These are phyloP conservation scores for Karstenula rhodostoma DNA, from an alignment of 2,329 filamentous ascomycete genomes.

Conservation along the genomic window DNA sequence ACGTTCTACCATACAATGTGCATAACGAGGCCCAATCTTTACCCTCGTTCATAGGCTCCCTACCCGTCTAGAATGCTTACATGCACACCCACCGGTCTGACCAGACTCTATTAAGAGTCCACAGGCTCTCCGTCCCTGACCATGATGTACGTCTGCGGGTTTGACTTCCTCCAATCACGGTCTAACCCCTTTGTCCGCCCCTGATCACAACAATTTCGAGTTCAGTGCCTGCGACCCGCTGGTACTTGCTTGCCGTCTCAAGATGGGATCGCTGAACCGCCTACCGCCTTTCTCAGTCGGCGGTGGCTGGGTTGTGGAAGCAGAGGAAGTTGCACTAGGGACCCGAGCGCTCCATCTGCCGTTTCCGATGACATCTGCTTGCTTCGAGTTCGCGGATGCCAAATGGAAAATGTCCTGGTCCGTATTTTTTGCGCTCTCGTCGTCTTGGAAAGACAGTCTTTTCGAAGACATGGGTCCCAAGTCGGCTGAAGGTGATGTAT, in stretches of 20 bases:
- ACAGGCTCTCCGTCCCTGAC: too few relatives aligned
- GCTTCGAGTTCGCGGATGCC: background rate
- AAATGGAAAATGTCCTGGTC: background rate
- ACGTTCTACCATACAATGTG: background rate
- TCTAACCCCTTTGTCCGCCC: background rate
- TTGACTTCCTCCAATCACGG: background rate
- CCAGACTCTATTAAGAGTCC: background rate
- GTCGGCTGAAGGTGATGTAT: background rate
- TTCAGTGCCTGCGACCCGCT: background rate
- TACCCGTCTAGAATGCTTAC: background rate
- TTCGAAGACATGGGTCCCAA: background rate
- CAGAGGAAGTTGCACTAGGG: background rate
- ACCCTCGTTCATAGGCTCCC: background rate
- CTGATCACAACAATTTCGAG: background rate
- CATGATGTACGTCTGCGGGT: background rate
- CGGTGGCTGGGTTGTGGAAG: background rate
- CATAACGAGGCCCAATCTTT: background rate
- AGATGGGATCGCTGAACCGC: background rate
- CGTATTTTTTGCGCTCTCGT: background rate
- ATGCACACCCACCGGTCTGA: background rate
- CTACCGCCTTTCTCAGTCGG: background rate
- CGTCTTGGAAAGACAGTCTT: background rate
- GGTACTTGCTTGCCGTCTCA: background rate
- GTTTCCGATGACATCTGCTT: background rate
- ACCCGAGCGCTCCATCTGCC: background rate